phyloP scores from a whole-genome alignment of 2,329 filamentous ascomycete genomes.

The Aaosphaeria pasadenensis region DNA sequence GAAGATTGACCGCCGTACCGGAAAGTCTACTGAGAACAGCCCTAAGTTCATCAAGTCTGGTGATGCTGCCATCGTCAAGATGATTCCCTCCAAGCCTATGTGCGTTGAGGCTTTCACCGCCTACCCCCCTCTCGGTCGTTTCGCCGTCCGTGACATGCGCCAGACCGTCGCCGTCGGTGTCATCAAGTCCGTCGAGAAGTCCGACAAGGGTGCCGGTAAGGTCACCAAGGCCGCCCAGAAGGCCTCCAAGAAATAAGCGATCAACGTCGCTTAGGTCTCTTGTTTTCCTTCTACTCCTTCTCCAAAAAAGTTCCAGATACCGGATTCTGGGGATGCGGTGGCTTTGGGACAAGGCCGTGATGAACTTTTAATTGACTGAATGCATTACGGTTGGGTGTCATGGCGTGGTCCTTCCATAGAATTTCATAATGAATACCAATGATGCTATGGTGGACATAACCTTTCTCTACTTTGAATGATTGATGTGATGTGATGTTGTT shows the following conservation, averaged over 20 bases:
- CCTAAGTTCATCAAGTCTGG: constrained; percentile 99
- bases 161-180: constrained; percentile 85
- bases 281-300: constrained; percentile 20
- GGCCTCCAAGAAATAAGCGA: constrained; percentile 42
- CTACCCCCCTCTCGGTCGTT: constrained; percentile 98
- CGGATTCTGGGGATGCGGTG: constrained; percentile 37
- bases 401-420: constrained; percentile 39
- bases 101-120: constrained; percentile 99
- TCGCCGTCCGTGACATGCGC: constrained; percentile 98
- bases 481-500: too few relatives aligned
- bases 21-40: constrained; percentile 85
- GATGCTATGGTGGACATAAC: constrained; percentile 25
- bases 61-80: constrained; percentile 99
- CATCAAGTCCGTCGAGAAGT: constrained; percentile 67
- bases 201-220: constrained; percentile 49
- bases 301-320: constrained; percentile 28
- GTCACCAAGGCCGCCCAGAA: constrained; percentile 49
- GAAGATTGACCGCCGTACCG: constrained; percentile 99
- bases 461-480: too few relatives aligned
- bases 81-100: constrained; percentile 99
- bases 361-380: constrained; percentile 30
- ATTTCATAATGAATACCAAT: constrained; percentile 38
- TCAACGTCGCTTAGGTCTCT: constrained; percentile 21
- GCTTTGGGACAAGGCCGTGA: constrained; percentile 35
- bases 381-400: constrained; percentile 36